These are phyloP conservation scores for Zasmidium angulare DNA, from an alignment of 2,329 filamentous ascomycete species.

Conservation along the genomic window DNA sequence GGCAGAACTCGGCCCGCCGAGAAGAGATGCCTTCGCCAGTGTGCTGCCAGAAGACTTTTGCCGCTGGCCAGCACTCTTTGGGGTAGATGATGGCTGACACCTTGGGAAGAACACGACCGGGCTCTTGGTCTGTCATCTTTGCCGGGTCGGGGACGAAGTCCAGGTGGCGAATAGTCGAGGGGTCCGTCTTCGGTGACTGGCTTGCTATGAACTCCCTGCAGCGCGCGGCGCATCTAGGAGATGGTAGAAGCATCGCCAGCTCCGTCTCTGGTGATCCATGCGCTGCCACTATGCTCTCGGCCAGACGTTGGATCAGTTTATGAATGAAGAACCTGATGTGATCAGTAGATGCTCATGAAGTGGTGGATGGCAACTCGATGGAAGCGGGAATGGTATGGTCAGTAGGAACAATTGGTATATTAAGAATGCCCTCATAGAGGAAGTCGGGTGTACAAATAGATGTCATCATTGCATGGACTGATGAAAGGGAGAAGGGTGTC, in stretches of 20 bases:
- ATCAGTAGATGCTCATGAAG: not conserved
- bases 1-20: conserved; percentile 85
- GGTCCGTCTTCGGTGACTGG: conserved; percentile 55
- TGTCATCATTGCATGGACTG: conserved; percentile 1
- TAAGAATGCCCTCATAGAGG: not conserved
- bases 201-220: conserved; percentile 72
- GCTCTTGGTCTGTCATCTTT: conserved; percentile 41
- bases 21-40: conserved; percentile 90
- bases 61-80: conserved; percentile 63
- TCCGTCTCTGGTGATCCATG: conserved; percentile 60
- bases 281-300: conserved; percentile 63
- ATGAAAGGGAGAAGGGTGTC: not conserved
- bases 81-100: conserved; percentile 66
- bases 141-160: conserved; percentile 64
- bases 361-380: too few species aligned
- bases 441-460: conserved; percentile 2
- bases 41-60: conserved; percentile 98
- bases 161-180: conserved; percentile 54
- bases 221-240: conserved; percentile 64
- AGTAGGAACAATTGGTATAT: conserved; percentile 13
- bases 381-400: not conserved
- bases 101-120: conserved; percentile 45
- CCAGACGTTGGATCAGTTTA: conserved; percentile 73
- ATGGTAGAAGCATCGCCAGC: conserved; percentile 81
- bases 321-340: conserved; percentile 81